Base-by-base conservation (phyloP, 768 basidiomycete genomes). In the Mrakia gelida region DNA sequence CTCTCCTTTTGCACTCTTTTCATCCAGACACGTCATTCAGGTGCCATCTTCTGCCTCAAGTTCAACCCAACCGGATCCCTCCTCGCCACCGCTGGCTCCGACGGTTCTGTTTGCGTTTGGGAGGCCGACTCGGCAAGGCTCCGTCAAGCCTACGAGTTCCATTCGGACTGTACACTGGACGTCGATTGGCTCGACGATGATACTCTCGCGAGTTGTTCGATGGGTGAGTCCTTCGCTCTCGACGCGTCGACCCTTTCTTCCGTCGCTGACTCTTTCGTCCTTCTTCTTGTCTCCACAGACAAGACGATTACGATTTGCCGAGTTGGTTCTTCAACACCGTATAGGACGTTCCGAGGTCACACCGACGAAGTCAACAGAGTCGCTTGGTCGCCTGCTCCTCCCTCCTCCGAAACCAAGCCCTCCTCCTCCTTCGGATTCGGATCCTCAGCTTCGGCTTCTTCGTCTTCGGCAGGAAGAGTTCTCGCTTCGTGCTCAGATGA, bases 401-500 rank as follows among this genome's bases (percentile, higher is more conserved):
- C 32, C 34, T 67, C 56, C 34, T 28, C 73, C 38, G 71, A 49
- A 21, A 38, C 5, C 21, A 34, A 34, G 23, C 30, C 71, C 18
- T 73, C 71, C 7, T 56, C 67, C 5, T 70, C 67, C 21, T 30
- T 38, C 30, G 49, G 49, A 52, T 52, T 52, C 59, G 59, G 59
- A 59, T n/a, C 59, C 26, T 26, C 59, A 59, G 28, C 28, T 28
- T 59, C 59, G 26, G 28, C 71, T 26, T 34, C 34, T 9, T 30
- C 67, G 5, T 70, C 67, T 0, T 38, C 38, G 11, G 32, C 28
- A 18, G 59, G 59, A 23, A 16, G 77, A 18, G 88, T 88, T 61
- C 82, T 94, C 63, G 92, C 92, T 18, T 91, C 92, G 8, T 92
- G 92, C 83, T 92, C 93, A 0, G 93, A 94, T 81, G 93, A 94